Base-by-base conservation (phyloP, 495 filamentous ascomycete species). In the Mycothermus thermophilus region DNA sequence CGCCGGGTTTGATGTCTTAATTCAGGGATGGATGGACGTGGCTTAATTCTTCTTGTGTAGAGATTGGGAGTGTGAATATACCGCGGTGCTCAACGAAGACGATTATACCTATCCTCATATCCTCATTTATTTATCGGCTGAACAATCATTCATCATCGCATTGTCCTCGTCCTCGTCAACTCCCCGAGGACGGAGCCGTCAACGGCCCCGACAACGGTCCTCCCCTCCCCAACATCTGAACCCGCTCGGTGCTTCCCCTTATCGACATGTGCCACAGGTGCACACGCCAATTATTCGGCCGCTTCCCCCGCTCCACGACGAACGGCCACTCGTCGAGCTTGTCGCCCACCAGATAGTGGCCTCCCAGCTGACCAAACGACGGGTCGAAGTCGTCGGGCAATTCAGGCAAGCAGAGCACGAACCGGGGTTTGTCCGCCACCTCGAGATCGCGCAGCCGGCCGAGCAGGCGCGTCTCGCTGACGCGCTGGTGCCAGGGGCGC, bases 241-340 rank as follows among this genome's bases (percentile, higher is more conserved):
- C 32, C 21, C 22, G 6, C 6, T 7, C 8, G 12, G 9, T 2
- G 3, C 17, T 19, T 11, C 33, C 9, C 2, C 28, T 20, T 6
- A 38, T 27, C n/a, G n/a, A n/a, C n/a, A 38, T 44, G 5, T 20
- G 26, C 7, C 27, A 3, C 23, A 43, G 32, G 21, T 54, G 43
- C 5, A 51, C 35, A 9, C 27, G 7, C 48, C 45, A 48, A 13
- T 51, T 54, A 28, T 51, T 43, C 25, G 45, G 40, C 31, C 51
- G 27, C 25, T 27, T 24, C 5, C 37, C 42, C 18, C 51, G 33
- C 40, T 43, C 43, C 2, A 54, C 27, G 8, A 10, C 20, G 15
- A 54, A 54, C 21, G 47, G 47, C 8, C 27, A 36, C 0, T 13
- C 22, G 9, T 40, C 41, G 8, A 42, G 10, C 11, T 11, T 26